Evolutionary conservation across 164 flowering plant species (phyloP), one percentile per base, ranked within the genome.

Genomic region (Berberis vulgaris): DNA sequence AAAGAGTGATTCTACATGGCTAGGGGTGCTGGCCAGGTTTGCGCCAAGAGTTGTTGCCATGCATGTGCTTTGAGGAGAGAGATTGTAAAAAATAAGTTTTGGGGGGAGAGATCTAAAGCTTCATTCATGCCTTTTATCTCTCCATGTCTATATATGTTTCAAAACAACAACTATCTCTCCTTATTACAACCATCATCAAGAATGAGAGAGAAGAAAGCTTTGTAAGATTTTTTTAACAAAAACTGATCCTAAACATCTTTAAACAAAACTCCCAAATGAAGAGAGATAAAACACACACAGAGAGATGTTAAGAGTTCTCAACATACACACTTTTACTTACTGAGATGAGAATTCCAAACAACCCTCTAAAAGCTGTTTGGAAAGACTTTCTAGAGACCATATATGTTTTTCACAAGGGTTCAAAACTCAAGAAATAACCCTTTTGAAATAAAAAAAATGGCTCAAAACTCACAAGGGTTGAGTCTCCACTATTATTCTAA

Each of bases 161-260:
- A 10, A 6, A 1, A 50, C 10, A 50, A 50, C 12, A 50, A 50
- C 3, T n/a, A n/a, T n/a, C n/a, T n/a, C n/a, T n/a, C n/a, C 10
- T 50, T 50, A 7, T 50, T 50, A 50, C 54, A n/a, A n/a, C n/a
- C n/a, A n/a, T n/a, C n/a, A 50, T 50, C 8, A n/a, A 50, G 54
- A 50, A n/a, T 4, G 4, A 46, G 1, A 3, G 54, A 50, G n/a
- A 50, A 26, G n/a, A 3, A 6, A 3, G 54, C 3, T n/a, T n/a
- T n/a, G n/a, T 3, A 50, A 3, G 11, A 10, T 50, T 2, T 50
- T 7, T 50, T 12, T 6, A 7, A 10, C 10, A 10, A 50, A 12
- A 50, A 47, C 54, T 50, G n/a, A 50, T 50, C 54, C n/a, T 50
- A n/a, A 50, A 12, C 49, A 50, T n/a, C n/a, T n/a, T n/a, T n/a